Evolutionary conservation across 805 yeast species (phyloP), one percentile per base, ranked within the genome.

Genomic region (Starmerella powellii): DNA sequence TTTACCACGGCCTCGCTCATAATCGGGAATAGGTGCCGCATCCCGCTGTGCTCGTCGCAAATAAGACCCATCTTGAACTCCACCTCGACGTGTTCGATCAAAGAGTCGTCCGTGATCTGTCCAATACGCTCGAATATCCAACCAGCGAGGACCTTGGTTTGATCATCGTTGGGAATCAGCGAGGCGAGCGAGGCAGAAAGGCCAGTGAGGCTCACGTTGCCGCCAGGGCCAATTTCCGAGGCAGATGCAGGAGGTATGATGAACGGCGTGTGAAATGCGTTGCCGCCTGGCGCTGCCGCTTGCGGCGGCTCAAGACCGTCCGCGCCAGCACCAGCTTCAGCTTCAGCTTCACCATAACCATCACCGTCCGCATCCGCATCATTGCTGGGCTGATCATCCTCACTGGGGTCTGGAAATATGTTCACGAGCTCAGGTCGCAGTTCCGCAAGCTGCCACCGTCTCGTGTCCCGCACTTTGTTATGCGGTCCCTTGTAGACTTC

Each of bases 111-210:
- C 2, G 40, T 51, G 37, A 62, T 41, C 28, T 50, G 48, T 34
- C 70, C 69, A 36, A 85, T 67, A 48, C 82, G 79, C 16, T 93
- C 86, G 67, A 80, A 86, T 8, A 87, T 70, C 96, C 96, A 87
- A 52, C 80, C 84, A 18, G 91, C 80, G 6, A 87, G 75, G 27
- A 82, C 74, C 55, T 87, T 74, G 5, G 87, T 80, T 45, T 83
- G 66, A 53, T 84, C 88, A 55, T 84, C 85, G 37, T 82, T 73
- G 1, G 91, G 91, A 34, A 76, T 76, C 1, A 80, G 70, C 4
- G 86, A 87, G 0, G 85, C 77, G 15, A 84, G 70, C 32, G 85
- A 73, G 38, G 73, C 60, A 0, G 70, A 59, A 17, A 66, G 56
- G 26, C 67, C 71, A 38, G 56, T 60, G 51, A 58, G 44, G 13